phyloP scores from a whole-genome alignment of 2,329 filamentous ascomycete species.

The Hirsutella rhossiliensis region DNA sequence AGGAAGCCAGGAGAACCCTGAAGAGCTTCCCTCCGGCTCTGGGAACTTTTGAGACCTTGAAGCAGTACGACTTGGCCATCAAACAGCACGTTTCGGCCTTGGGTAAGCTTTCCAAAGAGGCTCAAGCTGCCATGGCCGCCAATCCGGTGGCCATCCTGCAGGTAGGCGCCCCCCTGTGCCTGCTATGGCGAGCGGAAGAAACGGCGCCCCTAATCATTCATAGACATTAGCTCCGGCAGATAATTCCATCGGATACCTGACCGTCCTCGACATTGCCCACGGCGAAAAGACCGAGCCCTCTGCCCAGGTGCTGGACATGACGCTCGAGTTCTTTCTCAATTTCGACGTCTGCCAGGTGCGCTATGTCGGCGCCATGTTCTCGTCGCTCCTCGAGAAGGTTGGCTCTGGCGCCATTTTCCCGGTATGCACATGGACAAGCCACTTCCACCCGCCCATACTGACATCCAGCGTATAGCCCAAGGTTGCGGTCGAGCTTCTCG shows the following conservation, averaged over 20 bases:
- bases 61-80: slow-evolving; percentile 27
- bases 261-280: slow-evolving; percentile 30
- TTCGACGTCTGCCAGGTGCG: slow-evolving; percentile 41
- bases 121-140: slow-evolving; percentile 16
- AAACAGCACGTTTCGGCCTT: slow-evolving; percentile 25
- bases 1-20: slow-evolving; percentile 18
- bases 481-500: slow-evolving; percentile 31
- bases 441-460: slow-evolving; percentile 1
- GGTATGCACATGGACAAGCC: slow-evolving; percentile 15
- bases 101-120: slow-evolving; percentile 22
- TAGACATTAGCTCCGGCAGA: slow-evolving; percentile 33
- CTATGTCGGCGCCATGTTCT: slow-evolving; percentile 32
- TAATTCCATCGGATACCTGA: slow-evolving; percentile 40
- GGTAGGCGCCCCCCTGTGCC: slow-evolving; percentile 13
- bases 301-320: slow-evolving; percentile 24
- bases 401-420: slow-evolving; percentile 26
- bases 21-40: slow-evolving; percentile 26
- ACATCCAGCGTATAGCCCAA: slow-evolving; percentile 22
- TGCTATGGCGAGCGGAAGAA: neutral
- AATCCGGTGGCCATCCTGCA: slow-evolving; percentile 27
- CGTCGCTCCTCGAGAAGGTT: slow-evolving; percentile 30
- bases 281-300: slow-evolving; percentile 15
- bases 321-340: slow-evolving; percentile 30
- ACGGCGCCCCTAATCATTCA: slow-evolving; percentile 1
- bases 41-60: slow-evolving; percentile 12